A percentile compares a stretch with the other conserved stretches of the same genome.
Evolutionary conservation across 2,329 filamentous ascomycete species (phyloP).

Genomic region (Trichoderma koningiopsis): DNA sequence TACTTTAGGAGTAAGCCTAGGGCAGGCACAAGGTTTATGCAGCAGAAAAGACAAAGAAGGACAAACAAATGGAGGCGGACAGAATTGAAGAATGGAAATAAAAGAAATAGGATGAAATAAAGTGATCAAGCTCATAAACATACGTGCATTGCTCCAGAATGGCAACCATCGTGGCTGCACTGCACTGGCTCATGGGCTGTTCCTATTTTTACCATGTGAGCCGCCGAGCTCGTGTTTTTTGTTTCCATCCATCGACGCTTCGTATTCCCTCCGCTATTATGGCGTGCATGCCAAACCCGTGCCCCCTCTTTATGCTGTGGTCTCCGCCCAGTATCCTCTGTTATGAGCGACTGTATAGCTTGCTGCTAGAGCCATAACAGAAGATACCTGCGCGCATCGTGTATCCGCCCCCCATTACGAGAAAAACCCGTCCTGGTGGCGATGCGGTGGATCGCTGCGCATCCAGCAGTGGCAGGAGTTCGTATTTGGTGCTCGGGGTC

Average conservation of each 20-base stretch:
- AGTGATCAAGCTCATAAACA: background rate
- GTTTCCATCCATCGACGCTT: background rate
- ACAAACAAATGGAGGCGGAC: too few relatives aligned
- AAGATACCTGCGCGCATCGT: background rate
- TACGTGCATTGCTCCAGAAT: background rate
- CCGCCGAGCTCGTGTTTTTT: constrained; percentile 7
- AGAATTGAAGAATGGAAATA: background rate
- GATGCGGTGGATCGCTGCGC: constrained; percentile 4
- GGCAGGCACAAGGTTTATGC: background rate
- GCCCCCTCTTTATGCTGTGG: background rate
- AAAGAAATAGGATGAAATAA: too few relatives aligned
- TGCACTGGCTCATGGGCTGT: background rate
- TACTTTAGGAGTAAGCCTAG: background rate
- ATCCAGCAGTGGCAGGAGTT: background rate
- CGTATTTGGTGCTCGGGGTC: background rate
- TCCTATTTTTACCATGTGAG: constrained; percentile 17
- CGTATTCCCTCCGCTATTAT: constrained; percentile 4
- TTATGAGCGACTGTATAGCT: too few relatives aligned
- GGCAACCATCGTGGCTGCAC: background rate
- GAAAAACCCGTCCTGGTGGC: constrained; percentile 2
- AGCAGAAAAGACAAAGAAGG: background rate
- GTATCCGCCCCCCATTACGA: constrained; percentile 7
- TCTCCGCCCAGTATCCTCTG: background rate
- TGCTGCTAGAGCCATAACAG: background rate
- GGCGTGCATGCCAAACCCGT: constrained; percentile 20